These are phyloP conservation scores for Tricholoma bakamatsutake DNA, from an alignment of 768 basidiomycete genomes.

Conservation along the genomic window DNA sequence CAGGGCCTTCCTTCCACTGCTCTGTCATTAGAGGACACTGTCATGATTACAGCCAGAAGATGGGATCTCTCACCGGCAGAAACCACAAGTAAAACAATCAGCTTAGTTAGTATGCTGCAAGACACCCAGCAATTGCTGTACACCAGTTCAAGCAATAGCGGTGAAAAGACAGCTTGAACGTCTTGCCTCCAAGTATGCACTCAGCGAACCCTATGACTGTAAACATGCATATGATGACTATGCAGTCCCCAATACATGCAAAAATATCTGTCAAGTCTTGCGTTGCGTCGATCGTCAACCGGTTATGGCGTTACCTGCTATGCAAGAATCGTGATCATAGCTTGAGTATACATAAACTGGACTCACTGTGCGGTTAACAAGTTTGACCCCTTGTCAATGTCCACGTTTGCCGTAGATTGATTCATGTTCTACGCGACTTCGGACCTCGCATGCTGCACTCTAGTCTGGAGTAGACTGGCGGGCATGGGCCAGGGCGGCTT, in stretches of 20 bases:
- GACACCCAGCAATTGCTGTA: conserved; percentile 35
- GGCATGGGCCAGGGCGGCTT: too few species aligned
- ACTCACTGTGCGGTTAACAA: too few species aligned
- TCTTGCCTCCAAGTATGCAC: conserved; percentile 40
- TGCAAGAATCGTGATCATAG: too few species aligned
- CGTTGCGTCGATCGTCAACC: neutral
- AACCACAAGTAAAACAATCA: conserved; percentile 28
- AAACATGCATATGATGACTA: conserved; percentile 34
- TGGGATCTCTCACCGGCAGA: neutral
- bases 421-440: too few species aligned
- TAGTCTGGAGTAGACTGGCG: too few species aligned
- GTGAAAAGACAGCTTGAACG: neutral
- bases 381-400: too few species aligned
- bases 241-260: conserved; percentile 35
- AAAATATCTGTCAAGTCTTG: conserved; percentile 31
- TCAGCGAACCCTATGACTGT: conserved; percentile 38
- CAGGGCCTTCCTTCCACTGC: neutral
- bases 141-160: neutral
- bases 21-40: neutral
- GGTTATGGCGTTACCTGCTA: conserved; percentile 18
- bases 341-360: too few species aligned
- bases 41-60: neutral
- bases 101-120: conserved; percentile 34
- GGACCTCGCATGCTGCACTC: too few species aligned
- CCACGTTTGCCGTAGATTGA: too few species aligned